Evolutionary conservation across 768 basidiomycete genomes (phyloP), one percentile per base, ranked within the genome.

Genomic region (Panaeolus papilionaceus): DNA sequence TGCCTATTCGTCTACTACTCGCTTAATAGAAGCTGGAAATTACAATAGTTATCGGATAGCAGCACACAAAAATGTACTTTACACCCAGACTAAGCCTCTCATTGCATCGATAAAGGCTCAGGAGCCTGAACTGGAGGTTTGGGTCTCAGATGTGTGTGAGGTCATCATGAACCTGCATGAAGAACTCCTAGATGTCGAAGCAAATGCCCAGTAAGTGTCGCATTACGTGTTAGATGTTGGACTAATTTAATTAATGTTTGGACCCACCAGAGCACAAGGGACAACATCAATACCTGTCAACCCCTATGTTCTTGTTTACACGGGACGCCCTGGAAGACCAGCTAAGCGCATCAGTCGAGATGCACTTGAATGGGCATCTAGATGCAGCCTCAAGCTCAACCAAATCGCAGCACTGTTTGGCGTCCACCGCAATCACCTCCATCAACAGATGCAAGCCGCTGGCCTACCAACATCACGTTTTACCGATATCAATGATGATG

Each of bases 331-430:
- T 14, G 49, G 49, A 11, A 10, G 49, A 23, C 49, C 49, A 26
- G 49, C 49, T 0, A 51, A 51, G 49, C 20, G 26, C 8, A 51
- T 51, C 2, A 23, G 26, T 10, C 20, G 7, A 12, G 49, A 51
- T 51, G 49, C 49, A 9, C 26, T 51, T 23, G 49, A 51, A 51
- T 51, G 49, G 49, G 49, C 26, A 28, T 51, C 49, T 4, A 51
- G 12, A 1, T 26, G 49, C 49, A 51, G 26, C 23, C 20, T 51
- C 23, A 51, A 51, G 49, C 26, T 51, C 23, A 28, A 10, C 0
- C 23, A 51, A 1, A 28, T 51, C 5, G 49, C 49, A 7, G 9
- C 7, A 8, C 14, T 51, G 6, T 51, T 51, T 4, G 49, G 49
- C 9, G 49, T 51, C 23, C 20, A 28, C 14, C 49, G 23, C 8